phyloP scores from a whole-genome alignment of 2,329 filamentous ascomycete genomes.

The Rhynchosporium graminicola region DNA sequence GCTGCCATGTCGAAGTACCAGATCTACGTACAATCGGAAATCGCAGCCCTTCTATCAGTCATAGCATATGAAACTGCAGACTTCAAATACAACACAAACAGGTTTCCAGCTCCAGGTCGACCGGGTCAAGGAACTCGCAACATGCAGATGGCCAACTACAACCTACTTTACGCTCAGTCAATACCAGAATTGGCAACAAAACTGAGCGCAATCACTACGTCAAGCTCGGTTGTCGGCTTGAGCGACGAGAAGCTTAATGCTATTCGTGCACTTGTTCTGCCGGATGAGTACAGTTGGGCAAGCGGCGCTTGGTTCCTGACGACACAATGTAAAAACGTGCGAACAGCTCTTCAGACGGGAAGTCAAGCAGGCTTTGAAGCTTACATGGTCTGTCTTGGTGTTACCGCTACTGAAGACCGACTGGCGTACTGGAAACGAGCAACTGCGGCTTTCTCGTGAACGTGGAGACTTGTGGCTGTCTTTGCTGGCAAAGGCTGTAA shows the following conservation, averaged over 20 bases:
- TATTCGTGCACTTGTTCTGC: slow-evolving; percentile 53
- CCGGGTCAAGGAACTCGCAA: slow-evolving; percentile 65
- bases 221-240: slow-evolving; percentile 37
- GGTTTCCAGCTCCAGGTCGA: slow-evolving; percentile 49
- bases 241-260: slow-evolving; percentile 44
- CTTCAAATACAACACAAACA: slow-evolving; percentile 64
- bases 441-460: slow-evolving; percentile 41
- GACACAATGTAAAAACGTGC: slow-evolving; percentile 53
- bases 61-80: slow-evolving; percentile 62
- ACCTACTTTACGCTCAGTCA: slow-evolving; percentile 54
- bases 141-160: slow-evolving; percentile 61
- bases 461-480: background rate
- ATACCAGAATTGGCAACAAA: slow-evolving; percentile 46
- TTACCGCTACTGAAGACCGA: slow-evolving; percentile 48
- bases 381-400: slow-evolving; percentile 58
- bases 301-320: slow-evolving; percentile 62
- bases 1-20: slow-evolving; percentile 55
- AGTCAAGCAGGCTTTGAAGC: slow-evolving; percentile 51
- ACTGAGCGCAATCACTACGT: slow-evolving; percentile 37
- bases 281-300: slow-evolving; percentile 55
- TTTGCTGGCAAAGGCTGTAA: slow-evolving; percentile 20
- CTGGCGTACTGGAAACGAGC: slow-evolving; percentile 53
- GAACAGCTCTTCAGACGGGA: slow-evolving; percentile 45
- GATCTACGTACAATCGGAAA: slow-evolving; percentile 53
- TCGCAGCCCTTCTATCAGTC: slow-evolving; percentile 60